Conservation (phyloP, 768 basidiomycete species). For the Lactarius vividus region DNA sequence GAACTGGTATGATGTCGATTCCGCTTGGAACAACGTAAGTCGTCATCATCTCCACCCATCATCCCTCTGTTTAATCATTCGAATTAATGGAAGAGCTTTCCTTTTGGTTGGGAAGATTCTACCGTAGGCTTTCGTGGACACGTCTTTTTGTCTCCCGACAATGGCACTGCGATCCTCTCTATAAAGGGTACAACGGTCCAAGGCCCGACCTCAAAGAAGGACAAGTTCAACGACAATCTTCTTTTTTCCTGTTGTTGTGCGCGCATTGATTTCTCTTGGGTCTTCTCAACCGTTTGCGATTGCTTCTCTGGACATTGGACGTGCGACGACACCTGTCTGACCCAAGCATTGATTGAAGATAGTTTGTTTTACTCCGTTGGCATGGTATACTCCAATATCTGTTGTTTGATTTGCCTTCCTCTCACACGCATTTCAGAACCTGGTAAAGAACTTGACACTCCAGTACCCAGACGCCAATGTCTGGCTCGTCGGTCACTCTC, state of each 20-base stretch:
- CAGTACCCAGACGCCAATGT: slow-evolving; percentile 58
- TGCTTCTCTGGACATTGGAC: slow-evolving; percentile 71
- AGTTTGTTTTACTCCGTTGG: slow-evolving; percentile 92
- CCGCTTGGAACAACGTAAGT: slow-evolving; percentile 59
- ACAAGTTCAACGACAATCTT: slow-evolving; percentile 91
- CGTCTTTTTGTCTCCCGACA: slow-evolving; percentile 75
- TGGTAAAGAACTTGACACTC: slow-evolving; percentile 55
- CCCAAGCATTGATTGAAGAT: slow-evolving; percentile 80
- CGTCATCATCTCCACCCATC: slow-evolving; percentile 2
- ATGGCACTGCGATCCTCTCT: slow-evolving; percentile 79
- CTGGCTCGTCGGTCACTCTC: slow-evolving; percentile 61
- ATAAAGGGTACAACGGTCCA: slow-evolving; percentile 88
- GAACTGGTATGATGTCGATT: slow-evolving; percentile 82
- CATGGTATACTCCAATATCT: slow-evolving; percentile 50
- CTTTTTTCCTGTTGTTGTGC: slow-evolving; percentile 95
- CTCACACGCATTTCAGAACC: slow-evolving; percentile 36
- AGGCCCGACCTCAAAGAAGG: slow-evolving; percentile 84
- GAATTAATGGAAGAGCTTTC: slow-evolving; percentile 56
- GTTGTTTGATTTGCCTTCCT: not conserved
- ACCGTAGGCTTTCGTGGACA: slow-evolving; percentile 86
- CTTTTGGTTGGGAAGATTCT: slow-evolving; percentile 69
- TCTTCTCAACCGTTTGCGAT: slow-evolving; percentile 80
- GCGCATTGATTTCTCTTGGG: slow-evolving; percentile 83
- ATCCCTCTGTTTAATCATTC: slow-evolving; percentile 16
- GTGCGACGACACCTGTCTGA: slow-evolving; percentile 81